phyloP scores from a whole-genome alignment of 2,329 filamentous ascomycete genomes.

The Alternaria conjuncta region DNA sequence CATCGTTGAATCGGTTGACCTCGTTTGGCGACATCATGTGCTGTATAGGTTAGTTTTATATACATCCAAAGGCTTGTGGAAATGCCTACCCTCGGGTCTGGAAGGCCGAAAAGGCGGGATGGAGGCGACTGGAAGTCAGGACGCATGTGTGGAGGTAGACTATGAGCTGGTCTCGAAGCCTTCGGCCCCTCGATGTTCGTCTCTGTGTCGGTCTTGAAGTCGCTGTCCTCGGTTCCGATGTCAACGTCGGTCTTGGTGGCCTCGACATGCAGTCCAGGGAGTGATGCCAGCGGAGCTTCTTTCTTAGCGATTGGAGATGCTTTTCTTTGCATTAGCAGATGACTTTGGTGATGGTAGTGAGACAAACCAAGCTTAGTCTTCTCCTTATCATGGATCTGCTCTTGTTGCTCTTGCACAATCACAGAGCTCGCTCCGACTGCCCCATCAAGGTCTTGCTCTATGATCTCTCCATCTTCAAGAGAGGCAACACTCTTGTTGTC shows the following conservation, averaged over 20 bases:
- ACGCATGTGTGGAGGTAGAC: constrained; percentile 20
- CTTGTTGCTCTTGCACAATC: neutral
- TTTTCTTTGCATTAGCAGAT: neutral
- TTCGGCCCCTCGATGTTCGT: neutral
- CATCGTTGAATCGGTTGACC: neutral
- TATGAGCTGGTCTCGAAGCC: neutral
- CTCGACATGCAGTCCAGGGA: neutral
- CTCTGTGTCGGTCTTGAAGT: neutral
- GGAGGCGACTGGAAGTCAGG: neutral
- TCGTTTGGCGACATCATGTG: neutral
- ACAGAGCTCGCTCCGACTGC: neutral
- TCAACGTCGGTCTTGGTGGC: neutral
- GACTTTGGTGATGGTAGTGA: neutral
- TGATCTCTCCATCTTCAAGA: neutral
- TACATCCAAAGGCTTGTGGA: neutral
- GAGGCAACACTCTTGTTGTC: neutral
- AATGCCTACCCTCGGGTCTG: neutral
- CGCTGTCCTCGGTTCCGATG: neutral
- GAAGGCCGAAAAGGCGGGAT: neutral
- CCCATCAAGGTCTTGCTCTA: neutral
- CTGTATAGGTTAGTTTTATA: neutral
- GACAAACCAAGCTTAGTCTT: neutral
- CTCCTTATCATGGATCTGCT: neutral
- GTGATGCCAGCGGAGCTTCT: neutral
- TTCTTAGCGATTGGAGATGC: neutral